phyloP scores from a whole-genome alignment of 129 eudicot species.

The Saussurea involucrata region DNA sequence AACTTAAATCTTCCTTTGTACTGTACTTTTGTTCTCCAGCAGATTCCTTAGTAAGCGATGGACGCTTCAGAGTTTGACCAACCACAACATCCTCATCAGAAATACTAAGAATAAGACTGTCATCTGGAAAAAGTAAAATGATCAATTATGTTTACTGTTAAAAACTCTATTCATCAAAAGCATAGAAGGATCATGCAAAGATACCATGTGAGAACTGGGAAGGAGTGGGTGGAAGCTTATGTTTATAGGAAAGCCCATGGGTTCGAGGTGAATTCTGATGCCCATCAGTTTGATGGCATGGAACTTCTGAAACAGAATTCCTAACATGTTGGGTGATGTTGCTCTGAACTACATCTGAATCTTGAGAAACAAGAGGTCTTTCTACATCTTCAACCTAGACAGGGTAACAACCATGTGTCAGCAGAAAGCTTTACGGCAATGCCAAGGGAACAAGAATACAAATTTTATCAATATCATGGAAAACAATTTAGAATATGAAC shows the following conservation, averaged over 20 bases:
- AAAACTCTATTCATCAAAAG: slow-evolving; percentile 6
- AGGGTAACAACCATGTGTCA: slow-evolving; percentile 8
- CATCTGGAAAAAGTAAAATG: slow-evolving; percentile 44
- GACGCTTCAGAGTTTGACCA: slow-evolving; percentile 78
- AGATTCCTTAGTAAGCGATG: slow-evolving; percentile 31
- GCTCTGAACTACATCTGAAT: slow-evolving; percentile 37
- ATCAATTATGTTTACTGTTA: slow-evolving; percentile 5
- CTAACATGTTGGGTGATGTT: slow-evolving; percentile 32
- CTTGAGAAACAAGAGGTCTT: slow-evolving; percentile 80
- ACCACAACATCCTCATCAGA: slow-evolving; percentile 55
- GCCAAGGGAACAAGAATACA: neutral
- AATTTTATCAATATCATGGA: neutral
- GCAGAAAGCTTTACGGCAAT: neutral
- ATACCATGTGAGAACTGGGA: slow-evolving; percentile 66
- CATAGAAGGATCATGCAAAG: slow-evolving; percentile 6
- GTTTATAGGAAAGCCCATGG: slow-evolving; percentile 44
- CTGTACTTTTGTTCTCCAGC: slow-evolving; percentile 34
- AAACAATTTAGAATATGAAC: neutral
- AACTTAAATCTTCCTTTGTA: slow-evolving; percentile 38
- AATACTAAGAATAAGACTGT: slow-evolving; percentile 67
- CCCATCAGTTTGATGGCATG: slow-evolving; percentile 39
- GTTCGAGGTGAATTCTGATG: slow-evolving; percentile 34
- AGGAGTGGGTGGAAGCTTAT: slow-evolving; percentile 41
- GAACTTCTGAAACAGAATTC: slow-evolving; percentile 33
- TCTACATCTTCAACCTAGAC: slow-evolving; percentile 71